Base-by-base conservation (phyloP, 2,329 filamentous ascomycete species). In the Ascochyta lentis region DNA sequence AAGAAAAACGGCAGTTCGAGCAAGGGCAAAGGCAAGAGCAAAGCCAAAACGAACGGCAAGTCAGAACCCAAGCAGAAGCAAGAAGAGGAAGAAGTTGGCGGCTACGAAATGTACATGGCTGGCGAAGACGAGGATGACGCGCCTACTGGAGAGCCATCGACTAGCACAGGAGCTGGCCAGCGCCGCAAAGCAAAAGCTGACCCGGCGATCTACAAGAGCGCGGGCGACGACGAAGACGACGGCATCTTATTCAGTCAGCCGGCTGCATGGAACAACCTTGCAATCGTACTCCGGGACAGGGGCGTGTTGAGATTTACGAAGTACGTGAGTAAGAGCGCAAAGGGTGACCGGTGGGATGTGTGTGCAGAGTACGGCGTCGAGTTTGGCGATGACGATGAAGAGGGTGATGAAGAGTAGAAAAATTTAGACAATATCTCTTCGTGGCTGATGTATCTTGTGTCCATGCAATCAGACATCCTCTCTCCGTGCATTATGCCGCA, bases 231-330 rank as follows among this genome's bases (percentile, higher is more conserved):
- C 37, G 94, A 96, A 49, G 93, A 96, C 54, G 88, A 90, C 63
- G 86, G 86, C 0, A 85, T 90, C 47, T 76, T 91, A 31, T 89
- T 91, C 72, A 87, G 84, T 42, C 88, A 87, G 67, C 82, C 86
- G 0, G 86, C 88, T 2, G 80, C 81, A 7, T 99, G 95, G 95
- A 98, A 98, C 76, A 91, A 90, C 61, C 83, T 99, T 80, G 92
- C 89, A 61, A 86, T 99, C 63, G 95, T 98, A 29, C 80, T 98
- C 64, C 85, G 95, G 54, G 95, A 99, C 73, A 87, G 86, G 64
- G 93, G 91, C 13, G 89, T 90, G 13, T 81, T 99, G 71, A 89
- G 91, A 74, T 99, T 99, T 73, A 92, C 98, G 69, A 99, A 98
- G 81, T 99, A 98, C 75, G 89, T 99, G 22, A 96, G 90, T 76